phyloP scores from a whole-genome alignment of 1,139 yeast genomes.

The Candida freyschussii region DNA sequence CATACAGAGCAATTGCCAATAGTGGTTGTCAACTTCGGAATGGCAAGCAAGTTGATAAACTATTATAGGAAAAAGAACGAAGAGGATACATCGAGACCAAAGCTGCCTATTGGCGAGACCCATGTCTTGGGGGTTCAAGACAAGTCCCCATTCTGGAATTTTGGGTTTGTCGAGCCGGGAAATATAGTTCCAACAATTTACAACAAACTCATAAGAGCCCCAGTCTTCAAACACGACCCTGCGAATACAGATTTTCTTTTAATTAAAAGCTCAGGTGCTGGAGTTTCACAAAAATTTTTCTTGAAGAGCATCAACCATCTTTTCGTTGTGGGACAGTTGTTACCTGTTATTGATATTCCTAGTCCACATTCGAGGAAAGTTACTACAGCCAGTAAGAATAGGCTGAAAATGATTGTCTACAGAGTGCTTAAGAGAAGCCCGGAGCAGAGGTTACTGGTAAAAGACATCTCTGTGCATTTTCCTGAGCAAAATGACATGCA shows the following conservation, averaged over 20 bases:
- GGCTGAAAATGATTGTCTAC: slow-evolving; percentile 90
- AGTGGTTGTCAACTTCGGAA: slow-evolving; percentile 83
- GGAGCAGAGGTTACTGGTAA: slow-evolving; percentile 72
- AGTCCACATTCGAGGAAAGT: slow-evolving; percentile 98
- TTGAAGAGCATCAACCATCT: slow-evolving; percentile 65
- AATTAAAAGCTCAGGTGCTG: slow-evolving; percentile 77
- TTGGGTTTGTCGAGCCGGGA: slow-evolving; percentile 95
- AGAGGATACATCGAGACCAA: slow-evolving; percentile 84
- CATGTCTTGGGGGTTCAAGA: slow-evolving; percentile 94
- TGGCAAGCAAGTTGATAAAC: slow-evolving; percentile 92
- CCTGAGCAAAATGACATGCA: slow-evolving; percentile 99
- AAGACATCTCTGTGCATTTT: slow-evolving; percentile 86
- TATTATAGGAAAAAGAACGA: slow-evolving; percentile 82
- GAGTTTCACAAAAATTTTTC: slow-evolving; percentile 49
- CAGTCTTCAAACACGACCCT: slow-evolving; percentile 82
- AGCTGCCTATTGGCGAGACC: slow-evolving; percentile 88
- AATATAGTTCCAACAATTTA: slow-evolving; percentile 90
- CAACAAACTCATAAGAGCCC: slow-evolving; percentile 89
- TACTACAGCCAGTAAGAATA: slow-evolving; percentile 85
- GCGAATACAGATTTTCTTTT: slow-evolving; percentile 76
- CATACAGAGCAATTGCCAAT: slow-evolving; percentile 88
- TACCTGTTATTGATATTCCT: slow-evolving; percentile 92
- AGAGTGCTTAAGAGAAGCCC: slow-evolving; percentile 78
- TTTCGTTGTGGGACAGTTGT: slow-evolving; percentile 87
- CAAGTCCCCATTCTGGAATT: slow-evolving; percentile 96